Evolutionary conservation across 73 alveolate species (phyloP).

Genomic region (Paramecium biaurelia): DNA sequence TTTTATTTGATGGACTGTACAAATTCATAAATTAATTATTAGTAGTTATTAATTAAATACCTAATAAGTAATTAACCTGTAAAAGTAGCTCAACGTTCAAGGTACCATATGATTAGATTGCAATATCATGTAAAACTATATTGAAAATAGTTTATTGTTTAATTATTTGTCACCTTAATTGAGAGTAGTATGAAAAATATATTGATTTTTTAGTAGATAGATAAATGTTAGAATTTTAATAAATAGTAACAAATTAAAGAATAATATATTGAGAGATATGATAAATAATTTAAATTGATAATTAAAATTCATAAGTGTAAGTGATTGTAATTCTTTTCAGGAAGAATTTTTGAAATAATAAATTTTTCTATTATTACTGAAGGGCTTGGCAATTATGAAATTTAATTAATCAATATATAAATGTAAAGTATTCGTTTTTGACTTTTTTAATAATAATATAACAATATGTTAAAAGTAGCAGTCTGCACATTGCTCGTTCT

Average conservation of each 20-base stretch:
- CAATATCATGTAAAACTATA: no score
- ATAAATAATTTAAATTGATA: background rate
- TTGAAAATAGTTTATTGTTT: background rate
- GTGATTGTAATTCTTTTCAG: background rate
- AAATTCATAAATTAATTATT: background rate
- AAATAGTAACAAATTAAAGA: background rate
- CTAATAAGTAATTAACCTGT: background rate
- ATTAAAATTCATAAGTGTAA: background rate
- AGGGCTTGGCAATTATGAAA: background rate
- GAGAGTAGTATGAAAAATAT: background rate
- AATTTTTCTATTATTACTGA: background rate
- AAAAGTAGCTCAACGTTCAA: background rate
- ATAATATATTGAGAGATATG: background rate
- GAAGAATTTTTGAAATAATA: background rate
- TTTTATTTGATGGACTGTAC: background rate
- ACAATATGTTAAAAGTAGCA: slow-evolving; percentile 25
- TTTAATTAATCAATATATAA: background rate
- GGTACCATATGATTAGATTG: background rate
- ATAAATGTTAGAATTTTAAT: background rate
- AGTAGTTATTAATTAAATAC: background rate
- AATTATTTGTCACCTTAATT: background rate
- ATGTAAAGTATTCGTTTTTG: slow-evolving; percentile 19
- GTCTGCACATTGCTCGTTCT: slow-evolving; percentile 2
- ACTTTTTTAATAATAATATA: background rate
- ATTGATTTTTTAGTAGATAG: no score